Evolutionary conservation across 1,284 basidiomycete species (phyloP).

Genomic region (Ceratobasidium sp.): DNA sequence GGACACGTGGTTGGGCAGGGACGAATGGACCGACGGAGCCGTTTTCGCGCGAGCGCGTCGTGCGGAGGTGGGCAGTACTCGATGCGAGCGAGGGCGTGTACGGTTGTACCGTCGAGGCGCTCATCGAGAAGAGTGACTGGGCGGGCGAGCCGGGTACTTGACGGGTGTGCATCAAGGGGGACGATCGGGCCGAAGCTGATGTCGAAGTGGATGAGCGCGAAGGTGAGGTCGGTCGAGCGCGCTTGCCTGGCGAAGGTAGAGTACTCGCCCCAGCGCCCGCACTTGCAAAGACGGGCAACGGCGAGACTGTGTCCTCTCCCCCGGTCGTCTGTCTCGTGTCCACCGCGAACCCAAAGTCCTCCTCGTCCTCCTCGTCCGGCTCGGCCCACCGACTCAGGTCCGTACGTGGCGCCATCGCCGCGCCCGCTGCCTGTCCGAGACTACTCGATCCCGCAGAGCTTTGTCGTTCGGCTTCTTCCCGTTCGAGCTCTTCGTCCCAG

Average conservation of each 20-base stretch:
- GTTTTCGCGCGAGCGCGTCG: slow-evolving; percentile 19
- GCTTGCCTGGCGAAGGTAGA: slow-evolving; percentile 28
- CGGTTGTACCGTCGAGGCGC: slow-evolving; percentile 35
- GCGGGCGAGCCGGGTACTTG: slow-evolving; percentile 43
- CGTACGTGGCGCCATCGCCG: background rate
- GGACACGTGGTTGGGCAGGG: slow-evolving; percentile 36
- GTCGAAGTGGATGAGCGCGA: slow-evolving; percentile 29
- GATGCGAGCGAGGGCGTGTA: slow-evolving; percentile 37
- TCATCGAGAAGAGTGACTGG: slow-evolving; percentile 34
- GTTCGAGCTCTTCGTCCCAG: slow-evolving; percentile 44
- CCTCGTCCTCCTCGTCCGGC: slow-evolving; percentile 32
- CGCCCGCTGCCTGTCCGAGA: slow-evolving; percentile 15
- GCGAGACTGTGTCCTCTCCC: slow-evolving; percentile 35
- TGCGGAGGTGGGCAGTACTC: slow-evolving; percentile 37
- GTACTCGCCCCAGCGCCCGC: background rate
- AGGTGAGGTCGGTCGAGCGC: slow-evolving; percentile 28
- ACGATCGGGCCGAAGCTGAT: slow-evolving; percentile 29
- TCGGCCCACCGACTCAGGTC: slow-evolving; percentile 40
- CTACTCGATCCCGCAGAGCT: slow-evolving; percentile 40
- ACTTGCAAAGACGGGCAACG: slow-evolving; percentile 31
- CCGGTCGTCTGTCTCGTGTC: background rate
- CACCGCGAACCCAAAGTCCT: slow-evolving; percentile 35
- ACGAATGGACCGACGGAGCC: slow-evolving; percentile 16
- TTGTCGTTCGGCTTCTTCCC: slow-evolving; percentile 43
- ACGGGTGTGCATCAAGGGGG: slow-evolving; percentile 34